Conservation (phyloP, 2,329 filamentous ascomycete genomes). For the Gyromitra esculenta region DNA sequence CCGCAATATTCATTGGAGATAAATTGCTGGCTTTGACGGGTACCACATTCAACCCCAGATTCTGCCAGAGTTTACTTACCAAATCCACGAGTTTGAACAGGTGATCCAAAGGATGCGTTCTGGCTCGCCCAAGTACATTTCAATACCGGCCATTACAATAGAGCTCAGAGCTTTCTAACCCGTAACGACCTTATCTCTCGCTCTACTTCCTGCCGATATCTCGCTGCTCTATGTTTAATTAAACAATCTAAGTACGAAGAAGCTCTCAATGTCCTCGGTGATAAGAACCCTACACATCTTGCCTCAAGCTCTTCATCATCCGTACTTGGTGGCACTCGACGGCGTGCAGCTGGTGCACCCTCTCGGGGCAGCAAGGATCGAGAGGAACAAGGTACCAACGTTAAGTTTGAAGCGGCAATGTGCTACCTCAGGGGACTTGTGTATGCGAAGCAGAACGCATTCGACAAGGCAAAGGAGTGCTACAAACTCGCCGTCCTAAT, state of each 20-base stretch:
- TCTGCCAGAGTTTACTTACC: slow-evolving; percentile 24
- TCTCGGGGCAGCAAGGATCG: slow-evolving; percentile 50
- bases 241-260: slow-evolving; percentile 92
- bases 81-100: slow-evolving; percentile 63
- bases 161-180: slow-evolving; percentile 84
- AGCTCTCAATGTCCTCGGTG: slow-evolving; percentile 83
- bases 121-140: slow-evolving; percentile 99
- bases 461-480: slow-evolving; percentile 95
- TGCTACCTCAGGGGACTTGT: slow-evolving; percentile 93
- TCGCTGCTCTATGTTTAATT: slow-evolving; percentile 92
- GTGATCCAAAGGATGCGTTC: slow-evolving; percentile 92
- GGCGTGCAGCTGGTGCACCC: slow-evolving; percentile 37
- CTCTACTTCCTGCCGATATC: slow-evolving; percentile 88
- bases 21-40: slow-evolving; percentile 94
- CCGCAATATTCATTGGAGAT: slow-evolving; percentile 96
- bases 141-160: slow-evolving; percentile 90
- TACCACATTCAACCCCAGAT: slow-evolving; percentile 61
- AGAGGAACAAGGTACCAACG: slow-evolving; percentile 75
- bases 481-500: slow-evolving; percentile 98
- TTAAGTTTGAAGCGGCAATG: slow-evolving; percentile 95
- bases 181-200: slow-evolving; percentile 82
- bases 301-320: slow-evolving; percentile 63
- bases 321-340: slow-evolving; percentile 25
- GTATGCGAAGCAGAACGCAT: slow-evolving; percentile 96
- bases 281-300: slow-evolving; percentile 91